Conservation (phyloP, 495 filamentous ascomycete genomes). For the Hypoxylon rickii region DNA sequence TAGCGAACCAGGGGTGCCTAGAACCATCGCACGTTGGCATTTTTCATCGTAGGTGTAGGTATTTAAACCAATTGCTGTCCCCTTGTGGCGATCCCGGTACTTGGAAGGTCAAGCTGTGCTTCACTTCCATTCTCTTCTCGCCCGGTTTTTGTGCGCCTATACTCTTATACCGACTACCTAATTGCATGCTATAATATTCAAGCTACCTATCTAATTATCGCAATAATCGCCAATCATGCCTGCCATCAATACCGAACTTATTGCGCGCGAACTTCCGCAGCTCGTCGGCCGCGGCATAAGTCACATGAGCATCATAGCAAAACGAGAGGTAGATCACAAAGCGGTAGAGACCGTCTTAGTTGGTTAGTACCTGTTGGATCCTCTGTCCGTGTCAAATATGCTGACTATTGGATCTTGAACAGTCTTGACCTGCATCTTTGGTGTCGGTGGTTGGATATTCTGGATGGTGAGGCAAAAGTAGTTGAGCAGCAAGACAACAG, state of each 20-base stretch:
- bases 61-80: constrained; percentile 15
- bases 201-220: neutral
- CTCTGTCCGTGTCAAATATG: neutral
- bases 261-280: constrained; percentile 29
- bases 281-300: constrained; percentile 23
- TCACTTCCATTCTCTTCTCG: constrained; percentile 1
- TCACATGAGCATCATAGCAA: constrained; percentile 29
- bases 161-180: neutral
- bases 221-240: constrained; percentile 14
- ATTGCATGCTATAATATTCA: neutral
- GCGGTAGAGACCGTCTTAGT: constrained; percentile 29
- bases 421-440: constrained; percentile 33
- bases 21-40: neutral
- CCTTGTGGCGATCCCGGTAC: neutral
- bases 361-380: constrained; percentile 5
- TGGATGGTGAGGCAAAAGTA: constrained; percentile 36
- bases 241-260: constrained; percentile 21
- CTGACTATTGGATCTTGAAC: neutral
- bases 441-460: constrained; percentile 32
- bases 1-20: constrained; percentile 6
- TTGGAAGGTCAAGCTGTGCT: constrained; percentile 5
- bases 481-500: neutral
- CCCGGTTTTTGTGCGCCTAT: neutral
- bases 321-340: constrained; percentile 30
- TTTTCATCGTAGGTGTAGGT: neutral